Conservation (phyloP, 1,139 yeast genomes). For the Kodamaea sp. region DNA sequence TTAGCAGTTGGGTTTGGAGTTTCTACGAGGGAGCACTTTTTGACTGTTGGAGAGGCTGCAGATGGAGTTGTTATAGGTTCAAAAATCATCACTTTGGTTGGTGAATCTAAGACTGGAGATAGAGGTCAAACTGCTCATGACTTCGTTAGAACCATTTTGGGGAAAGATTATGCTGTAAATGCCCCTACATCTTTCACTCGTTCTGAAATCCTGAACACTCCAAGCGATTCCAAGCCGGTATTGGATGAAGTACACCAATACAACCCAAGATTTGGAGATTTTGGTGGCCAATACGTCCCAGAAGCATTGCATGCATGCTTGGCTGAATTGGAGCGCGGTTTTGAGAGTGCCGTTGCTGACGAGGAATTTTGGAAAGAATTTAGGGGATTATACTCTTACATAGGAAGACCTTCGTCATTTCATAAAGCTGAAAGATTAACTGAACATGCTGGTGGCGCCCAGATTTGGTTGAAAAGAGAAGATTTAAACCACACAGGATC, state of each 20-base stretch:
- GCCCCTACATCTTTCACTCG: slow-evolving; percentile 33
- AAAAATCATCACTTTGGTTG: slow-evolving; percentile 70
- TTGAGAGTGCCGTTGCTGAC: slow-evolving; percentile 85
- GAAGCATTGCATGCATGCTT: slow-evolving; percentile 93
- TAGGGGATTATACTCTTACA: slow-evolving; percentile 73
- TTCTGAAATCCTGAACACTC: slow-evolving; percentile 25
- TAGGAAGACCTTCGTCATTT: slow-evolving; percentile 93
- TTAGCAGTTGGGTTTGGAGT: slow-evolving; percentile 98
- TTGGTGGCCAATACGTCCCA: slow-evolving; percentile 98
- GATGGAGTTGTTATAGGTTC: slow-evolving; percentile 97
- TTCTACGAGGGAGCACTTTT: slow-evolving; percentile 86
- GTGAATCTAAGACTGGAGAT: slow-evolving; percentile 60
- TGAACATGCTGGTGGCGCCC: slow-evolving; percentile 93
- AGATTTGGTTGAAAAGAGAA: slow-evolving; percentile 97
- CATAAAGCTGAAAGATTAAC: slow-evolving; percentile 90
- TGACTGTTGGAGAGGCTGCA: slow-evolving; percentile 74
- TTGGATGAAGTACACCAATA: slow-evolving; percentile 59
- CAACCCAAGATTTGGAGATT: slow-evolving; percentile 83
- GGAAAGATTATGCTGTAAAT: slow-evolving; percentile 50
- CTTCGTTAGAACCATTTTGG: slow-evolving; percentile 70
- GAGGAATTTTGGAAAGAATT: slow-evolving; percentile 93
- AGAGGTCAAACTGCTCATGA: slow-evolving; percentile 62
- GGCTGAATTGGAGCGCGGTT: slow-evolving; percentile 83
- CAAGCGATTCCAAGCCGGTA: slow-evolving; percentile 33
- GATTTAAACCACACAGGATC: slow-evolving; percentile 98